A percentile compares a stretch with the other conserved stretches of the same genome.
Conservation (phyloP, 164 flowering plant genomes). For the Nymphaea colorata region DNA sequence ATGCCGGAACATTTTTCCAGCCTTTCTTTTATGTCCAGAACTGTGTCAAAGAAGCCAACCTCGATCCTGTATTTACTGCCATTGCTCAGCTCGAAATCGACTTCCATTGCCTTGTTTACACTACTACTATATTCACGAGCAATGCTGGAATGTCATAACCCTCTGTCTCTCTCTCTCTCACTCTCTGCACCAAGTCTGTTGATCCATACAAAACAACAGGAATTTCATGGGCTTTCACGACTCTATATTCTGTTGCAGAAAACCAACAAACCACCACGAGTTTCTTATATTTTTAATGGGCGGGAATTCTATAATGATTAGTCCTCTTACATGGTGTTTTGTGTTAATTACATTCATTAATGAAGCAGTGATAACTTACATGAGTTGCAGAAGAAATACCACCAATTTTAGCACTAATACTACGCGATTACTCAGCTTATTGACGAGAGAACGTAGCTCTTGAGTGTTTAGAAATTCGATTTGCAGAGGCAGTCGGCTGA, state of each 20-base stretch:
- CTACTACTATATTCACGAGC: not conserved
- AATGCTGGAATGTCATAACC: no score
- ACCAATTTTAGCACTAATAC: no score
- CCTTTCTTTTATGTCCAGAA: constrained; percentile 62
- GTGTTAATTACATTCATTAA: not conserved
- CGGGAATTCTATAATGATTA: not conserved
- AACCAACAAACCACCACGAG: not conserved
- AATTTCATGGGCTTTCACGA: no score
- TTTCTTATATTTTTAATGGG: not conserved
- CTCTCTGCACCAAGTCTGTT: not conserved
- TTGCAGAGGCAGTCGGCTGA: not conserved
- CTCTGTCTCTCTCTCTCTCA: no score
- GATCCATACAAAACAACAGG: no score
- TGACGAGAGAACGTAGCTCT: not conserved
- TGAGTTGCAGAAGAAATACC: not conserved
- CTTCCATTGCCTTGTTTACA: constrained; percentile 28
- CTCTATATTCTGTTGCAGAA: not conserved
- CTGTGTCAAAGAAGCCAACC: constrained; percentile 64
- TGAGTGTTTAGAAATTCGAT: no score
- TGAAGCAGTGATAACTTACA: not conserved
- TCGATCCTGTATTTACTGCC: constrained; percentile 44
- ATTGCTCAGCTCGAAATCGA: constrained; percentile 31
- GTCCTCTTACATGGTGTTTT: not conserved
- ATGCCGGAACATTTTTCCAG: constrained; percentile 41
- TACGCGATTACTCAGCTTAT: not conserved